Evolutionary conservation across 768 basidiomycete genomes (phyloP), one percentile per base, ranked within the genome.

Genomic region (Phaffia tasmanica): DNA sequence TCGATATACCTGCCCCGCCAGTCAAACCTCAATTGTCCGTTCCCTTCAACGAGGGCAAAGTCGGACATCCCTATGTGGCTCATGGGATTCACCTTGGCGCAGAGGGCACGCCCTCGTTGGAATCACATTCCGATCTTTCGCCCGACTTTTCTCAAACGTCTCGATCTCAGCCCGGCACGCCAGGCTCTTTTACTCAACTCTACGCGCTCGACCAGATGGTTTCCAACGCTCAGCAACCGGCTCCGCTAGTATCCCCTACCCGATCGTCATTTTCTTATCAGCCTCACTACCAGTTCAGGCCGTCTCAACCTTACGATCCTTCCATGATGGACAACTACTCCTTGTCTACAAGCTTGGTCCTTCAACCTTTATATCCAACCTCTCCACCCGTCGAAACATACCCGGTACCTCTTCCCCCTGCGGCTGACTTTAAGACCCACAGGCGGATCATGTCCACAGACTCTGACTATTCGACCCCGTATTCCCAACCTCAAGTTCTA

Each of bases 61-160:
- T 58, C 30, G 54, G 59, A 19, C 30, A 58, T 18, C 55, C 25
- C 15, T 25, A 35, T n/a, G 23, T 47, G 21, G 32, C 48, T 23
- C 27, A 47, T 0, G n/a, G 27, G 23, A 30, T 50, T 8, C 29
- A n/a, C 16, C 29, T 42, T 30, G 23, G 59, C 35, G 56, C 50
- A 27, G 64, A 65, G 55, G 30, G 48, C 29, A 65, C 64, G 7
- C 64, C 64, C 19, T 6, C 25, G 19, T 57, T 65, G 32, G 64
- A 65, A 35, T 32, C 57, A 5, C 57, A 65, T 50, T 30, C 64
- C 48, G 64, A 65, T 49, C 55, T 48, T n/a, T 65, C 64, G 48
- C 64, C 64, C 42, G 53, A 56, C 29, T 65, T 65, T 47, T 65
- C 64, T 30, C 57, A 48, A 2, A 21, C 59, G 23, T 61, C 59